Evolutionary conservation across 2,329 filamentous ascomycete species (phyloP).

Genomic region (Cadophora gregata): DNA sequence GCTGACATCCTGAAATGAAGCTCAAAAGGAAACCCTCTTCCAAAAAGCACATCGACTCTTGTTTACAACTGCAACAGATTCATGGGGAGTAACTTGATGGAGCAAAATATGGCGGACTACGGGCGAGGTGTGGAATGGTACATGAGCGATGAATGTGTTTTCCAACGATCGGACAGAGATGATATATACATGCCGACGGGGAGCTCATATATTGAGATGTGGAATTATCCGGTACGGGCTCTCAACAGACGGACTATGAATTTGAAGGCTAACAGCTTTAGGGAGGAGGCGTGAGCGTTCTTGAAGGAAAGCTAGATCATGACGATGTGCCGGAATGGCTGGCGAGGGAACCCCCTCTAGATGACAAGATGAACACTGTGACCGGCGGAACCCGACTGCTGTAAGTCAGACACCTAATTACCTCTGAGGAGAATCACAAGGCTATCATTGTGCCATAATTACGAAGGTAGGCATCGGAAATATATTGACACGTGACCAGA

Average conservation of each 20-base stretch:
- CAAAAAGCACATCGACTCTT: neutral
- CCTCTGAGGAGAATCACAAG: too few species aligned
- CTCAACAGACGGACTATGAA: neutral
- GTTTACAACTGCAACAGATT: neutral
- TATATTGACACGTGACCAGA: neutral
- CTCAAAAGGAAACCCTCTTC: neutral
- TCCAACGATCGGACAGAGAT: neutral
- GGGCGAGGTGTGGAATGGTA: neutral
- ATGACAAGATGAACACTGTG: neutral
- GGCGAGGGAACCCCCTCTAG: neutral
- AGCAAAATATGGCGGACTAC: neutral
- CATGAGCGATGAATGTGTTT: slow-evolving; percentile 8
- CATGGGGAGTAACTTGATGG: neutral
- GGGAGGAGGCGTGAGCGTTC: neutral
- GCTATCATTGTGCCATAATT: too few species aligned
- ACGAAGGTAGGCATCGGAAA: too few species aligned
- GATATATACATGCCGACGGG: neutral
- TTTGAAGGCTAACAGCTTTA: neutral
- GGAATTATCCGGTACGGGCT: neutral
- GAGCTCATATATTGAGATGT: neutral
- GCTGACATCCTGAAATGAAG: neutral
- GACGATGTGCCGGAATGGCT: neutral
- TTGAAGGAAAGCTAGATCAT: slow-evolving; percentile 3
- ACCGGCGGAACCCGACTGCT: neutral
- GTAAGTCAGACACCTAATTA: neutral